Evolutionary conservation across 1,284 basidiomycete species (phyloP).

Genomic region (Cryptococcus wingfieldii): DNA sequence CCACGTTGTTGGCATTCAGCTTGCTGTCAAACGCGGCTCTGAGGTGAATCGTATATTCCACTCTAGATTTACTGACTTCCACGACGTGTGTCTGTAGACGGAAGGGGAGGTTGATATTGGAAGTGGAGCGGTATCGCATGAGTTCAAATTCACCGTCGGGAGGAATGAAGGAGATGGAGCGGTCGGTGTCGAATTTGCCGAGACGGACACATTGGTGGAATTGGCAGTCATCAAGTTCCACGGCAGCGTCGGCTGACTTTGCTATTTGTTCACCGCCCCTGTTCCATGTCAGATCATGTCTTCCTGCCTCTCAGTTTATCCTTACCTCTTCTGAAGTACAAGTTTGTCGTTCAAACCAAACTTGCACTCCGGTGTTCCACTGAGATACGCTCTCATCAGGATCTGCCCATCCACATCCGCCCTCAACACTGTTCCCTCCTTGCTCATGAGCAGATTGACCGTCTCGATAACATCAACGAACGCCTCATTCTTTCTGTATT

Average conservation of each 20-base stretch:
- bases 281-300: neutral
- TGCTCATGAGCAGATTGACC: conserved; percentile 93
- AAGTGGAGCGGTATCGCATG: conserved; percentile 96
- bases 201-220: conserved; percentile 98
- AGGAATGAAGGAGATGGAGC: conserved; percentile 94
- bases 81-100: conserved; percentile 85
- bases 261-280: conserved; percentile 55
- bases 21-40: conserved; percentile 88
- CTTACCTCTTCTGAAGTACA: conserved; percentile 76
- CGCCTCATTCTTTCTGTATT: conserved; percentile 97
- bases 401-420: conserved; percentile 98
- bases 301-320: neutral
- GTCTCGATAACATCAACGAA: conserved; percentile 97
- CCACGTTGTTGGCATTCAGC: conserved; percentile 86
- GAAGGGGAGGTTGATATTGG: conserved; percentile 91
- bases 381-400: conserved; percentile 94
- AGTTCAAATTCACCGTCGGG: conserved; percentile 99
- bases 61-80: conserved; percentile 84
- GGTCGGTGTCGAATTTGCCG: conserved; percentile 85
- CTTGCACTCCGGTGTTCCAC: conserved; percentile 92
- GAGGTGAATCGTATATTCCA: conserved; percentile 85
- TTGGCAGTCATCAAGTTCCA: conserved; percentile 94
- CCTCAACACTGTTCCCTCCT: conserved; percentile 85
- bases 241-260: conserved; percentile 62
- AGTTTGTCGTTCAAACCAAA: conserved; percentile 98